Base-by-base conservation (phyloP, 1,284 basidiomycete genomes). In the Pseudozyma pruni region DNA sequence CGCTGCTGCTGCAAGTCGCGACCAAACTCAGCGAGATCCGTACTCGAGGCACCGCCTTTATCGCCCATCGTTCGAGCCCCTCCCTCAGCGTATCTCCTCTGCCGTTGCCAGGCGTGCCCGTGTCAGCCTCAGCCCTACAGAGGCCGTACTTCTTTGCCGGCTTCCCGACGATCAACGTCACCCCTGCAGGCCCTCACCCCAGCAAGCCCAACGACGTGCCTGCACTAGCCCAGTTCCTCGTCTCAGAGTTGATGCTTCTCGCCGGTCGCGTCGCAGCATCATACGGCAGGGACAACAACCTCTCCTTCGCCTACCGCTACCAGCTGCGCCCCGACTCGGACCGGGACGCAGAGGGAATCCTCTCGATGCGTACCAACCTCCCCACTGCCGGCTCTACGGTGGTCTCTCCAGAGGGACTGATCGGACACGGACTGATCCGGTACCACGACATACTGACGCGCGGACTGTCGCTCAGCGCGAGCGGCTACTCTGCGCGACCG, bases 221-320 rank as follows among this genome's bases (percentile, higher is more conserved):
- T 13, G 39, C 39, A 13, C 22, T 63, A 11, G 50, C 74, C 10
- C 54, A 62, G 22, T 71, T 66, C 23, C 80, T 93, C 43, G 88
- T 98, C 7, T 85, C 89, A 0, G 93, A 97, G 82, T 85, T 87
- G 76, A 95, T 95, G 91, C 90, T 94, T 72, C 80, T 91, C 11
- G 93, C 92, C 0, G 89, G 89, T 54, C 87, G 90, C 1, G 85
- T 90, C 2, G 90, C 90, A 1, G 95, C 92, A 16, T 84, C 84
- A 32, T 94, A 91, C 83, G 88, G 88, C 51, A 72, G 81, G 19
- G 88, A 91, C 14, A 86, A 86, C 19, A 84, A 85, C 5, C 72
- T 97, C 19, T 88, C 90, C 0, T 85, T 89, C 35, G 80, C 92
- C 1, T 91, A 90, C 56, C 88, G 94, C 17, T 75, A 84, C 1